A percentile compares a stretch with the other conserved stretches of the same genome.
These are phyloP conservation scores for Penicillium arizonense DNA, from an alignment of 495 filamentous ascomycete genomes.

Conservation along the genomic window DNA sequence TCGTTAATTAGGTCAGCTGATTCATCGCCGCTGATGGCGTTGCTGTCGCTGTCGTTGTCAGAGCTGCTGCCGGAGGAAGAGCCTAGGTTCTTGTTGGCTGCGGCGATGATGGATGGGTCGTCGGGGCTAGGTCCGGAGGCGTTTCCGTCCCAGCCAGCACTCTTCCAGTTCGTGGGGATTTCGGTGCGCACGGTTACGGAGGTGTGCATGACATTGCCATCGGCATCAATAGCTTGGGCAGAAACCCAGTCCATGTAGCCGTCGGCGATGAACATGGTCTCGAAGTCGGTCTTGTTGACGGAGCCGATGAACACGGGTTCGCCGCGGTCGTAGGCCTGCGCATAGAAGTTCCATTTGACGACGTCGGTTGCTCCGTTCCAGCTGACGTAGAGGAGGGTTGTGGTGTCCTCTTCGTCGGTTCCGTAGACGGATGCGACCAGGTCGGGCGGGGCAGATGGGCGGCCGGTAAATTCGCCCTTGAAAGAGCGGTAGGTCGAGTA, in stretches of 20 bases:
- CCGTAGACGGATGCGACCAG: constrained; percentile 38
- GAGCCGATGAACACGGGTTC: constrained; percentile 31
- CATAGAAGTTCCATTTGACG: constrained; percentile 40
- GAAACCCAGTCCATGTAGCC: constrained; percentile 41
- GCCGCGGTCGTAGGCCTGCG: constrained; percentile 23
- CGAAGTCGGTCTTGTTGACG: constrained; percentile 39
- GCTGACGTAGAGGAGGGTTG: constrained; percentile 43
- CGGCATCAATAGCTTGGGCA: constrained; percentile 34
- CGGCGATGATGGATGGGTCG: constrained; percentile 30
- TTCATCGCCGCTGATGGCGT: constrained; percentile 10
- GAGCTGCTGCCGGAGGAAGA: constrained; percentile 16
- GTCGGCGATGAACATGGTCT: constrained; percentile 44
- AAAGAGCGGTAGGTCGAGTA: constrained; percentile 44
- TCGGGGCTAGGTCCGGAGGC: constrained; percentile 24
- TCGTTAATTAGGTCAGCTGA: constrained; percentile 12
- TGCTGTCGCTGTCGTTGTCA: constrained; percentile 6
- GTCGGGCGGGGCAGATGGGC: constrained; percentile 32
- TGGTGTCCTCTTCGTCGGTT: constrained; percentile 28
- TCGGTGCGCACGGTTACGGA: constrained; percentile 28
- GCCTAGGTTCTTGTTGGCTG: constrained; percentile 12
- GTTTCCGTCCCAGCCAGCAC: constrained; percentile 31
- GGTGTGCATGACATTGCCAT: constrained; percentile 31
- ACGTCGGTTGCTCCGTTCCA: constrained; percentile 52
- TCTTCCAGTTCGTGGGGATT: constrained; percentile 33
- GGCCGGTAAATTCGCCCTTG: constrained; percentile 38